Evolutionary conservation across 495 filamentous ascomycete genomes (phyloP).

Genomic region (Lasiosphaeriaceae sp.): DNA sequence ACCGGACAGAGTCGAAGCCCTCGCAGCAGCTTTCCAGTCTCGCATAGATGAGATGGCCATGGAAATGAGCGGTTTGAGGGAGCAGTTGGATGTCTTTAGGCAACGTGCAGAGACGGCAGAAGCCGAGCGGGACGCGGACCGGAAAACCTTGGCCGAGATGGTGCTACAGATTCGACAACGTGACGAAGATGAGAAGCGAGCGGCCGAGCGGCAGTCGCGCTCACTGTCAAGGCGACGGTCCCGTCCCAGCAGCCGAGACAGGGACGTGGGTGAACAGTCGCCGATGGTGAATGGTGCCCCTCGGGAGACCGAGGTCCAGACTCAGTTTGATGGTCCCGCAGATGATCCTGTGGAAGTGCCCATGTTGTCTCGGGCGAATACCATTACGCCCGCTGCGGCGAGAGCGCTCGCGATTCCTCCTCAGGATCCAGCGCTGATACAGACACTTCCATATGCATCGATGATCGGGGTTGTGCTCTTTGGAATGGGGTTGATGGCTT

Average conservation of each 20-base stretch:
- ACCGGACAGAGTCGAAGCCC: slow-evolving; percentile 38
- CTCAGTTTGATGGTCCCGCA: slow-evolving; percentile 6
- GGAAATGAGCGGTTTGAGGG: slow-evolving; percentile 79
- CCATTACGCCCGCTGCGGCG: slow-evolving; percentile 32
- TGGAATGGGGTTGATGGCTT: slow-evolving; percentile 90
- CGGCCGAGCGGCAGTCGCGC: slow-evolving; percentile 22
- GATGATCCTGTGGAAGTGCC: slow-evolving; percentile 24
- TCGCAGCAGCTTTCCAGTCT: slow-evolving; percentile 58
- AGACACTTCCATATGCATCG: slow-evolving; percentile 76
- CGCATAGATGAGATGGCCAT: slow-evolving; percentile 73
- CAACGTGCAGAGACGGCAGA: slow-evolving; percentile 76
- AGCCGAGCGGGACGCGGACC: slow-evolving; percentile 59
- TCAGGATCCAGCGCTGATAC: slow-evolving; percentile 46
- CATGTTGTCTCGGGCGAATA: slow-evolving; percentile 37
- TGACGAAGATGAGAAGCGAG: slow-evolving; percentile 47
- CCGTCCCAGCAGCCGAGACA: slow-evolving; percentile 1
- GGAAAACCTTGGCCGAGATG: slow-evolving; percentile 81
- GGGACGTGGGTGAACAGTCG: slow-evolving; percentile 3
- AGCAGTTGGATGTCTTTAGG: slow-evolving; percentile 73
- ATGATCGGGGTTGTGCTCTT: slow-evolving; percentile 87
- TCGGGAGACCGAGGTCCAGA: slow-evolving; percentile 1
- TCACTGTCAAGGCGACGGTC: slow-evolving; percentile 17
- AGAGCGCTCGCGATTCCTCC: slow-evolving; percentile 19
- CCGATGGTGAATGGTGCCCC: slow-evolving; percentile 15
- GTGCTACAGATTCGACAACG: slow-evolving; percentile 72